Percentiles rank a stretch among this genome's conserved stretches.
phyloP scores from a whole-genome alignment of 108 stramenopile genomes.

The Cyclostephanos invisitatus region DNA sequence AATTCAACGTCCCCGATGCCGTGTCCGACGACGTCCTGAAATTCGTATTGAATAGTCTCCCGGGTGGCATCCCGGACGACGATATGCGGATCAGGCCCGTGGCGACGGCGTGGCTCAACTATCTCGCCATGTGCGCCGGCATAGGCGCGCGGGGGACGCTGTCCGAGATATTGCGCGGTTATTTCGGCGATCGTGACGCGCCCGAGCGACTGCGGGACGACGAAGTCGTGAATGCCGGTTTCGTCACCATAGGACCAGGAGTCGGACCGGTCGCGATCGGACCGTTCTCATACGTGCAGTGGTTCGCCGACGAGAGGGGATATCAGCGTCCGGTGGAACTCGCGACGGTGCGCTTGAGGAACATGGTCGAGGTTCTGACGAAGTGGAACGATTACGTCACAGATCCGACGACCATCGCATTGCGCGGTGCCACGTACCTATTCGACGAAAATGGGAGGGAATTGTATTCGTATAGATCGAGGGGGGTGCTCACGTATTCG shows the following conservation, averaged over 20 bases:
- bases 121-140: constrained; percentile 81
- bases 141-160: constrained; percentile 72
- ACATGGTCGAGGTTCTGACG: constrained; percentile 70
- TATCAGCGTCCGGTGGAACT: constrained; percentile 77
- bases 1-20: constrained; percentile 49
- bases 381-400: constrained; percentile 66
- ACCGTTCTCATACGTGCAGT: constrained; percentile 32
- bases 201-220: constrained; percentile 65
- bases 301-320: constrained; percentile 51
- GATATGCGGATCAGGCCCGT: constrained; percentile 27
- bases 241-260: constrained; percentile 33
- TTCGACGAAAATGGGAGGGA: constrained; percentile 52
- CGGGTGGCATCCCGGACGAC: constrained; percentile 35
- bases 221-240: constrained; percentile 53
- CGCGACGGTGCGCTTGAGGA: constrained; percentile 67
- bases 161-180: constrained; percentile 66
- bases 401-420: constrained; percentile 45
- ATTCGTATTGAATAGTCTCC: constrained; percentile 28
- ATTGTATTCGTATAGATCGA: constrained; percentile 55
- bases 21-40: constrained; percentile 28
- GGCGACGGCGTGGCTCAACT: constrained; percentile 67
- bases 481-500: constrained; percentile 65
- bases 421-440: constrained; percentile 66
- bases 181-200: constrained; percentile 64
- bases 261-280: constrained; percentile 25